Evolutionary conservation across 257 asterid species (phyloP).

Genomic region (Catharanthus roseus): DNA sequence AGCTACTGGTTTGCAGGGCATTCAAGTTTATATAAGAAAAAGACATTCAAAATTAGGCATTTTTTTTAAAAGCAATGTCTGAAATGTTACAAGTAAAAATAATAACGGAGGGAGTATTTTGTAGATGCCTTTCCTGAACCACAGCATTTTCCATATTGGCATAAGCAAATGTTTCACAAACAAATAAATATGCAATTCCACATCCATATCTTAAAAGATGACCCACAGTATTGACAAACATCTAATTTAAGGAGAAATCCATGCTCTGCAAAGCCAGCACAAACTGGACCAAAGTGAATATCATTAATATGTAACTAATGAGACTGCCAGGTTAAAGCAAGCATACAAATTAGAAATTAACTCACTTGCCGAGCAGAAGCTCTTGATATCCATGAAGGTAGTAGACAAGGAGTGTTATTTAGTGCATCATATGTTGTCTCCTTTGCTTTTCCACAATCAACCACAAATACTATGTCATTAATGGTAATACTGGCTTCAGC

Average conservation of each 20-base stretch:
- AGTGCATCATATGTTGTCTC: constrained; percentile 96
- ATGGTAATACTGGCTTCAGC: constrained; percentile 99
- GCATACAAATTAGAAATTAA: constrained; percentile 7
- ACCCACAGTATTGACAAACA: not conserved
- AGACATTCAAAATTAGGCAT: too few relatives aligned
- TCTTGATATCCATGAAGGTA: constrained; percentile 98
- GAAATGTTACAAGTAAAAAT: too few relatives aligned
- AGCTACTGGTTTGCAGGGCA: too few relatives aligned
- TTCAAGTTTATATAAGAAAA: too few relatives aligned
- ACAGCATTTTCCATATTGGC: not conserved
- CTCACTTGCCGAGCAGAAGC: constrained; percentile 99
- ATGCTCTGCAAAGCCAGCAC: not conserved
- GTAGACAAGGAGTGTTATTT: constrained; percentile 84
- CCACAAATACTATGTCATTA: constrained; percentile 88
- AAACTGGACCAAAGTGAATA: not conserved
- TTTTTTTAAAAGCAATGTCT: too few relatives aligned
- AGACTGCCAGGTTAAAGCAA: not conserved
- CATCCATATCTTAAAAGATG: not conserved
- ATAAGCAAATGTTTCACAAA: not conserved
- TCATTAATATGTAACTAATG: not conserved
- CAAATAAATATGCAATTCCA: too few relatives aligned
- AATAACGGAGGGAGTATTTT: too few relatives aligned
- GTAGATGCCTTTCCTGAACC: not conserved
- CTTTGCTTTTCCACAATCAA: constrained; percentile 98
- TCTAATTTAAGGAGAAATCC: not conserved